Evolutionary conservation across 768 basidiomycete species (phyloP), one percentile per base, ranked within the genome.

Genomic region (Lentinula guzmanii): DNA sequence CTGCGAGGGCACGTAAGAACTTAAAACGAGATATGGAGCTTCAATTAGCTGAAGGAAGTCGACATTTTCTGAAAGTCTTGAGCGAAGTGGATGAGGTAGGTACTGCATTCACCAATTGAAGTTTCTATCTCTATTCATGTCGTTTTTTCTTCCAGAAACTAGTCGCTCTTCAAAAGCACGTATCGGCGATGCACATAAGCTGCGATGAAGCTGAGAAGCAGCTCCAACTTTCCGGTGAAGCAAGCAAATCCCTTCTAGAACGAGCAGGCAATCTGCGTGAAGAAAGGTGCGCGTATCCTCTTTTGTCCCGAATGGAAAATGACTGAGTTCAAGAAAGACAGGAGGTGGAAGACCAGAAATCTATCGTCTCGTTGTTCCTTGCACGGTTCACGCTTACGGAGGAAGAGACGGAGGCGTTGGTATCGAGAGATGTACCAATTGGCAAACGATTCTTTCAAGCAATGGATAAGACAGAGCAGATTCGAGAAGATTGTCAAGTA

Each of bases 61-160:
- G 82, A 51, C 83, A 85, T 64, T 97, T 99, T 71, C 71, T 98
- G 60, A 81, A 82, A 31, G 93, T 91, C 0, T 89, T 98, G 64
- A 86, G 86, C 21, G 87, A 94, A 65, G 93, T 98, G 39, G 91
- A 98, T 76, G 81, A 91, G 75, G 96, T 96, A 71, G 65, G 91
- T 82, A 51, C 52, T 63, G 18, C 58, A 33, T 52, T 52, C 15
- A 33, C 31, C 5, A 28, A 52, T 52, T 42, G 46, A 43, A 61
- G 46, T 58, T 46, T 54, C 53, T 54, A 10, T 63, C 28, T 51
- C 42, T n/a, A n/a, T 56, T 16, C 45, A 64, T 46, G 35, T 61
- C 46, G 45, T 62, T 43, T 56, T 31, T 46, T 50, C 57, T 24
- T 1, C 64, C 67, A 99, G 96, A 95, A 91, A 85, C 76, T 99